phyloP scores from a whole-genome alignment of 768 basidiomycete species.

The Pulveroboletus sp. region DNA sequence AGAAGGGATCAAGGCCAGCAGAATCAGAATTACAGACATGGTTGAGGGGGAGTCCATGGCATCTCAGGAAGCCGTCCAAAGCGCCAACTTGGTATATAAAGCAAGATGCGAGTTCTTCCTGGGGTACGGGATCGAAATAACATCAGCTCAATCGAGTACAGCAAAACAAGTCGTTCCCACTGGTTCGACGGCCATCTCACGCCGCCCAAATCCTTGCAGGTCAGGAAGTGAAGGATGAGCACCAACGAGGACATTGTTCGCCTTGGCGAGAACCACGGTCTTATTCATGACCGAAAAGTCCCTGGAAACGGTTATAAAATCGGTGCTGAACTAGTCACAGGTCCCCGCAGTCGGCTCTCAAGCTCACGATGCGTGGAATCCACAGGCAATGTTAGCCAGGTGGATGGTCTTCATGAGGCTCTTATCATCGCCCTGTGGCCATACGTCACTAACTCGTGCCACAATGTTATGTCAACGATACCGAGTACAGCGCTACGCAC shows the following conservation, averaged over 20 bases:
- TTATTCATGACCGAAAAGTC: conserved; percentile 64
- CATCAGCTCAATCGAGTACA: background rate
- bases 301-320: conserved; percentile 23
- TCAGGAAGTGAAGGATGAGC: conserved; percentile 63
- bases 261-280: conserved; percentile 55
- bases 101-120: conserved; percentile 54
- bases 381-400: conserved; percentile 61
- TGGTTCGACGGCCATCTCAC: conserved; percentile 59
- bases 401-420: conserved; percentile 53
- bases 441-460: background rate
- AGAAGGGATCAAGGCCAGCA: background rate
- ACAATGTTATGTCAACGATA: background rate
- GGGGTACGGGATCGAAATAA: background rate
- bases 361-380: conserved; percentile 59
- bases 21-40: conserved; percentile 39
- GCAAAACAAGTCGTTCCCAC: conserved; percentile 29
- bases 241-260: conserved; percentile 52
- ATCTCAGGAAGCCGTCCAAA: conserved; percentile 51
- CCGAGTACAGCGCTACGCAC: conserved; percentile 22
- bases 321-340: background rate
- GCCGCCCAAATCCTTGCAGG: conserved; percentile 58
- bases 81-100: conserved; percentile 70
- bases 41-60: conserved; percentile 47
- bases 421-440: conserved; percentile 45
- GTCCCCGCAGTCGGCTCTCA: background rate